Evolutionary conservation across 176 grass and related monocot genomes (phyloP), one percentile per base, ranked within the genome.

Genomic region (Avena atlantica): DNA sequence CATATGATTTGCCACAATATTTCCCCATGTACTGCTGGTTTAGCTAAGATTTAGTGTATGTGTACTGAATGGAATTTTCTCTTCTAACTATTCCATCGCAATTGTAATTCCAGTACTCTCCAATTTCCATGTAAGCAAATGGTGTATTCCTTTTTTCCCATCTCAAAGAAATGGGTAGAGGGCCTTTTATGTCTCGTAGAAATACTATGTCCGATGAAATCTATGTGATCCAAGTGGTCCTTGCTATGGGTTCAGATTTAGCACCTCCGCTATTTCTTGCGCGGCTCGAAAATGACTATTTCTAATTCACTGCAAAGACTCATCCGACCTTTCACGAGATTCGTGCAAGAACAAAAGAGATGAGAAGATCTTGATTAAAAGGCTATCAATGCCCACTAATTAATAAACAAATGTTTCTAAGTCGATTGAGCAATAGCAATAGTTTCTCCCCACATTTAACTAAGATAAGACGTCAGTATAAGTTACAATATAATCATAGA

Each of bases 1-100:
- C 53, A 63, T 80, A 55, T 87, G 36, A 77, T 87, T 65, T 67
- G 6, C 52, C 50, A 52, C 24, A 70, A 66, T 67, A 37, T 20
- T 50, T 83, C 63, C 40, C 63, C 25, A 78, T 84, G 13, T 15
- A 78, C 63, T 58, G 50, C 37, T 51, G 62, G 42, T 69, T 84
- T 70, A 5, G 68, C 14, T 23, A 62, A 53, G 47, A 70, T 56
- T 56, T 6, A 56, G 15, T 63, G 47, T 64, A 8, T 78, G 61
- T 24, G 52, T 64, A 72, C 45, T 73, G 27, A 1, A 51, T 19
- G 15, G 52, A 74, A 56, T 66, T 31, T 1, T 66, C 23, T 23
- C 31, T 59, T 65, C 1, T 81, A 60, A 40, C n/a, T 10, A 3
- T 27, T 42, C 49, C 16, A 36, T 60, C 37, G 40, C 27, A 25